Evolutionary conservation across 2,329 filamentous ascomycete species (phyloP).

Genomic region (Thielaviopsis musarum): DNA sequence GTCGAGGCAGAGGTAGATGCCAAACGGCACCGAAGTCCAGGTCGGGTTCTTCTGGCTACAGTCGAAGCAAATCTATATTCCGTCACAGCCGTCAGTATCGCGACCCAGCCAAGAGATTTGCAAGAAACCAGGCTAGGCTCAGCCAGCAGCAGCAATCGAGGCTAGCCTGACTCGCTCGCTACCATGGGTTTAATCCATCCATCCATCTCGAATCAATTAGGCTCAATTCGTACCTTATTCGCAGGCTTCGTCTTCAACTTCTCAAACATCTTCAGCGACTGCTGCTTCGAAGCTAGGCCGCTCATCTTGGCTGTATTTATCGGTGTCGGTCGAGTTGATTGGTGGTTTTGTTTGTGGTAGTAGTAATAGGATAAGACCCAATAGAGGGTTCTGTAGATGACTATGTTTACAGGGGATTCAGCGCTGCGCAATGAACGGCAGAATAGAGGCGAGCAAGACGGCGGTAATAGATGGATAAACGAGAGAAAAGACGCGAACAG

Average conservation of each 20-base stretch:
- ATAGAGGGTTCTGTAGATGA: constrained; percentile 1
- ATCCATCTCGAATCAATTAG: neutral
- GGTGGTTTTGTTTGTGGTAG: constrained; percentile 7
- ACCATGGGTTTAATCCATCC: neutral
- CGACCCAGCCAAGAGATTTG: neutral
- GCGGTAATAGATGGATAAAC: neutral
- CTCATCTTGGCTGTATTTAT: constrained; percentile 27
- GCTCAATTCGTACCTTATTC: constrained; percentile 57
- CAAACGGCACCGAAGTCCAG: constrained; percentile 93
- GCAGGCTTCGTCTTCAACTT: constrained; percentile 88
- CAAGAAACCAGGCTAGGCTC: neutral
- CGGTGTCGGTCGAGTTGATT: constrained; percentile 3
- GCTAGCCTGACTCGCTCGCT: neutral
- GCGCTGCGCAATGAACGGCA: neutral
- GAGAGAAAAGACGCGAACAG: neutral
- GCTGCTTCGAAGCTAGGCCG: constrained; percentile 67
- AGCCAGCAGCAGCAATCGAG: neutral
- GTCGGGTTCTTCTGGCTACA: constrained; percentile 95
- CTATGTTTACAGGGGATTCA: constrained; percentile 1
- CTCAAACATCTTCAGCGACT: constrained; percentile 95
- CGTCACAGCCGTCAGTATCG: neutral
- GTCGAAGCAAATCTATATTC: constrained; percentile 78
- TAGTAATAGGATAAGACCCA: neutral
- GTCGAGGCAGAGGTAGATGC: constrained; percentile 95
- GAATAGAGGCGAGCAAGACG: neutral